phyloP scores from a whole-genome alignment of 441 rosid genomes.

The Manihot esculenta region DNA sequence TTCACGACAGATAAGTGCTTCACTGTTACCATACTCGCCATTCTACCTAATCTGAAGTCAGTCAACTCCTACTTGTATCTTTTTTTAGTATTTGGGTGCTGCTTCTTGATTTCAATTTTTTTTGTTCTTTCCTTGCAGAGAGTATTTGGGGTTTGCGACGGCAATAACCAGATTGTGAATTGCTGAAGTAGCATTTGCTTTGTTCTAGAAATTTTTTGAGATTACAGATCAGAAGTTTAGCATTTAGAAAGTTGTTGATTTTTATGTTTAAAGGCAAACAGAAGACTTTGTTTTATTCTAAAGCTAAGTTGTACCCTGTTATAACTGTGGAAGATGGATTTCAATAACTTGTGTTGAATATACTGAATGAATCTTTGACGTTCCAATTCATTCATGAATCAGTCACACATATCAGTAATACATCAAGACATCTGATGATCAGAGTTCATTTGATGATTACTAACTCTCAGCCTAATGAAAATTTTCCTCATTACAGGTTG shows the following conservation, averaged over 20 bases:
- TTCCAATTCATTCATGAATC: not conserved
- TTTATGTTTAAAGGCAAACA: constrained; percentile 12
- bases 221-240: constrained; percentile 15
- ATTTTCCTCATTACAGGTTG: too few species aligned
- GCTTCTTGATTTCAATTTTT: constrained; percentile 9
- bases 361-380: not conserved
- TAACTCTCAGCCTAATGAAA: too few species aligned
- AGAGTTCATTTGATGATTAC: too few species aligned
- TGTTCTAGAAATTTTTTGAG: constrained; percentile 6
- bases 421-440: too few species aligned
- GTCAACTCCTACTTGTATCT: too few species aligned
- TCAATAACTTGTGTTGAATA: not conserved
- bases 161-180: constrained; percentile 23
- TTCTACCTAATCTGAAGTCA: too few species aligned
- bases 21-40: too few species aligned
- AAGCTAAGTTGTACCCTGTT: constrained; percentile 6
- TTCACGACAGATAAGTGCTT: not conserved
- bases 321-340: not conserved
- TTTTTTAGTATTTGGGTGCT: not conserved
- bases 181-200: constrained; percentile 10
- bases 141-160: too few species aligned
- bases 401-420: too few species aligned
- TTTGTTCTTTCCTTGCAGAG: constrained; percentile 24
- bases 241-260: constrained; percentile 3
- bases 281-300: not conserved